phyloP scores from a whole-genome alignment of 78 protist species.

The Dictyostelium capitatum region DNA sequence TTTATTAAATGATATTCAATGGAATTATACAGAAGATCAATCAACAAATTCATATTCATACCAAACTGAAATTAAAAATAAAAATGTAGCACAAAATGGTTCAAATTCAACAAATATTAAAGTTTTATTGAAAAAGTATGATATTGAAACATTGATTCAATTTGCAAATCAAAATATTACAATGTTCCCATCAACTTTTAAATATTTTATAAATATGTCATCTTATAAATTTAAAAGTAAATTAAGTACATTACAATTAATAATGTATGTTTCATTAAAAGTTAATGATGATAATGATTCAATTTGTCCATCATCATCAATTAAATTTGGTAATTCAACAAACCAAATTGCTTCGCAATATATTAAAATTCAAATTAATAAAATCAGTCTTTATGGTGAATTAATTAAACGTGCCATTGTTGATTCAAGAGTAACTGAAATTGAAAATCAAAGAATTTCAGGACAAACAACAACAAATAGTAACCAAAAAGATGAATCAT shows the following conservation, averaged over 20 bases:
- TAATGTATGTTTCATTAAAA: slow-evolving; percentile 16
- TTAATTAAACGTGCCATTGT: slow-evolving; percentile 9
- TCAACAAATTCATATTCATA: too few relatives aligned
- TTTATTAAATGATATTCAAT: too few relatives aligned
- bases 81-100: too few relatives aligned
- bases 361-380: background rate
- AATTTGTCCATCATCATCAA: background rate
- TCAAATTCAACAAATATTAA: too few relatives aligned
- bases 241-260: slow-evolving; percentile 9
- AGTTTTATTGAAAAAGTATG: too few relatives aligned
- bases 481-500: too few relatives aligned
- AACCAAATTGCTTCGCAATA: background rate
- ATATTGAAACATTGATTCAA: background rate
- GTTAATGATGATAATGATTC: background rate
- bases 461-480: too few relatives aligned
- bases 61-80: too few relatives aligned
- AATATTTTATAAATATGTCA: slow-evolving; percentile 17
- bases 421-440: background rate
- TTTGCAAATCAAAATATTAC: slow-evolving; percentile 11
- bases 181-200: slow-evolving; percentile 37
- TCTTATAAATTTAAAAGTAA: background rate
- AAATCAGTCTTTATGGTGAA: background rate
- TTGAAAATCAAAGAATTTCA: too few relatives aligned
- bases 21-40: too few relatives aligned
- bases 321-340: slow-evolving; percentile 13